Conservation (phyloP, 352 stramenopile genomes). For the Phytophthora foliorum region DNA sequence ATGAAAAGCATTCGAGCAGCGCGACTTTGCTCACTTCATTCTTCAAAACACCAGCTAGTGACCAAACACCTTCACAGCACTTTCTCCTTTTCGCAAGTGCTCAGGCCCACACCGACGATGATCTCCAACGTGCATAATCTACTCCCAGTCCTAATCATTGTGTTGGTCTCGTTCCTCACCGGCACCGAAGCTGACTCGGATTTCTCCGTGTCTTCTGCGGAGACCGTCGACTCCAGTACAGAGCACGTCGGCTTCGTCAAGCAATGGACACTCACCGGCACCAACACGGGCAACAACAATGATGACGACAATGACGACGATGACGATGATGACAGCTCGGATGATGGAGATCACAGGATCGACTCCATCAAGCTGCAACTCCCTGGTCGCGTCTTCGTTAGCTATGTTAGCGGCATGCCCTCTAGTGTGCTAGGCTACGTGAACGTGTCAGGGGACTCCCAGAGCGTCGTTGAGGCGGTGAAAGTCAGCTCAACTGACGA, state of each 20-base stretch:
- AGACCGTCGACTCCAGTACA: conserved; percentile 27
- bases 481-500: conserved; percentile 28
- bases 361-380: conserved; percentile 38
- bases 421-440: conserved; percentile 39
- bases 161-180: not conserved
- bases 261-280: conserved; percentile 37
- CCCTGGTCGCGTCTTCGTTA: conserved; percentile 37
- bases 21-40: conserved; percentile 15
- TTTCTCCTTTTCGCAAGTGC: not conserved
- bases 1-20: not conserved
- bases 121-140: conserved; percentile 3
- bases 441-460: conserved; percentile 38
- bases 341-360: conserved; percentile 35
- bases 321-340: conserved; percentile 25
- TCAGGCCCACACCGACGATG: conserved; percentile 8
- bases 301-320: conserved; percentile 24
- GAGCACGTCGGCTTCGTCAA: conserved; percentile 32
- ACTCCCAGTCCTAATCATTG: conserved; percentile 6
- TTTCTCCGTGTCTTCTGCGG: conserved; percentile 32
- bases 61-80: conserved; percentile 3
- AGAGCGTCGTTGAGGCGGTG: conserved; percentile 28
- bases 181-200: conserved; percentile 20
- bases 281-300: conserved; percentile 19
- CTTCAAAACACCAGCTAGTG: conserved; percentile 27
- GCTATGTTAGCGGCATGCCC: conserved; percentile 26